A percentile compares a stretch with the other conserved stretches of the same genome.
Evolutionary conservation across 2,329 filamentous ascomycete species (phyloP).

Genomic region (Colletotrichum phormii): DNA sequence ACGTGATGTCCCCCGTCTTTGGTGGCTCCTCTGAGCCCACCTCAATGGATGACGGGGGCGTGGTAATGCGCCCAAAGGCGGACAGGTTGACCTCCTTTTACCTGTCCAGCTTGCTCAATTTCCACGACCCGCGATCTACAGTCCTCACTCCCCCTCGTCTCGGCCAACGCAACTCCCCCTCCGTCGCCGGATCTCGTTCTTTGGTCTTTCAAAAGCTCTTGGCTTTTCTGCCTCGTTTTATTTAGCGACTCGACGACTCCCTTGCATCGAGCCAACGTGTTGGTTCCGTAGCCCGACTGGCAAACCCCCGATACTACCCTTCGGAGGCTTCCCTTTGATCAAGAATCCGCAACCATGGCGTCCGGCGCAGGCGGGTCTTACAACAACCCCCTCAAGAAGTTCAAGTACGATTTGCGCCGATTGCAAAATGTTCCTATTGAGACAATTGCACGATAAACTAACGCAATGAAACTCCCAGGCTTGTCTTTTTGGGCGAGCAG

Average conservation of each 20-base stretch:
- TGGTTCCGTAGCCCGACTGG: constrained; percentile 22
- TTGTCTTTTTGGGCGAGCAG: constrained; percentile 98
- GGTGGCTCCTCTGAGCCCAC: neutral
- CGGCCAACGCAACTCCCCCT: constrained; percentile 13
- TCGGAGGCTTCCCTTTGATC: constrained; percentile 23
- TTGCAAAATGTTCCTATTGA: neutral
- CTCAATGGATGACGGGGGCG: constrained; percentile 27
- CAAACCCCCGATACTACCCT: constrained; percentile 31
- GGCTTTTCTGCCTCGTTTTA: neutral
- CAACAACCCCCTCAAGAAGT: constrained; percentile 99
- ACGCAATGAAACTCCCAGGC: constrained; percentile 61
- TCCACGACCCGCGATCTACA: constrained; percentile 21
- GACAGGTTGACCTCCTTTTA: constrained; percentile 35
- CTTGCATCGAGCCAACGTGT: constrained; percentile 22
- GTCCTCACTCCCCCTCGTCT: neutral
- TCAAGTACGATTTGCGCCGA: constrained; percentile 76
- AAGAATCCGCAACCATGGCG: constrained; percentile 70
- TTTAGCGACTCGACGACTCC: neutral
- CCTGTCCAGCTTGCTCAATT: constrained; percentile 13
- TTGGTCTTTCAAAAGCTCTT: neutral
- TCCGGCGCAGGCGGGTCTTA: constrained; percentile 81
- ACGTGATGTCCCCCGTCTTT: constrained; percentile 26
- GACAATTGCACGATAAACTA: constrained; percentile 35
- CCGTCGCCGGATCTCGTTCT: constrained; percentile 9
- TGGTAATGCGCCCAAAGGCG: constrained; percentile 19